A percentile compares a stretch with the other conserved stretches of the same genome.
These are phyloP conservation scores for Arthrobotrys conoides DNA, from an alignment of 2,329 filamentous ascomycete species.

Conservation along the genomic window DNA sequence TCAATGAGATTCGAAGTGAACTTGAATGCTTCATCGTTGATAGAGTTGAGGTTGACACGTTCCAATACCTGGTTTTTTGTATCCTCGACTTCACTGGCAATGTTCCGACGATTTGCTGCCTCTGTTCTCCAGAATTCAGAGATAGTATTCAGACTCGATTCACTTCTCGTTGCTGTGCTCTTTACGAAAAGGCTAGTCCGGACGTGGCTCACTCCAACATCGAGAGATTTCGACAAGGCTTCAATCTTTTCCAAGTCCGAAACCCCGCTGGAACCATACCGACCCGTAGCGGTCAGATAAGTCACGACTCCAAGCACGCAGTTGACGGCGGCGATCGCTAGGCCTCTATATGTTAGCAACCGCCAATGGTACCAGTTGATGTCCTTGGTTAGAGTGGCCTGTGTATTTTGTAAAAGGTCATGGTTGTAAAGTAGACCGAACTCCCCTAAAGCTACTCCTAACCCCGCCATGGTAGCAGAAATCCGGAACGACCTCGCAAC, in stretches of 20 bases:
- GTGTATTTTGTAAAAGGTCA: slow-evolving; percentile 67
- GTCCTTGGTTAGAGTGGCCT: slow-evolving; percentile 75
- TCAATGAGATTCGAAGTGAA: slow-evolving; percentile 49
- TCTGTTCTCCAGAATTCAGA: slow-evolving; percentile 48
- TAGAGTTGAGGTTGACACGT: slow-evolving; percentile 41
- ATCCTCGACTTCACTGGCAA: slow-evolving; percentile 25
- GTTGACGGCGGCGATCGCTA: slow-evolving; percentile 78
- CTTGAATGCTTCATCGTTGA: slow-evolving; percentile 55
- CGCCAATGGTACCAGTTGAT: slow-evolving; percentile 81
- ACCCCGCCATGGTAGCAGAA: slow-evolving; percentile 76
- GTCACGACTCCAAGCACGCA: slow-evolving; percentile 75
- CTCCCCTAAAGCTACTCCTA: slow-evolving; percentile 75
- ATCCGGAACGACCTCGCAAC: slow-evolving; percentile 79
- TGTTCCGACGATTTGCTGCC: slow-evolving; percentile 24
- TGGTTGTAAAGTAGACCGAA: slow-evolving; percentile 77
- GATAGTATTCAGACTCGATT: slow-evolving; percentile 9
- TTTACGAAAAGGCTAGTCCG: slow-evolving; percentile 48
- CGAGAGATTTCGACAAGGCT: slow-evolving; percentile 69
- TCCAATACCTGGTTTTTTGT: slow-evolving; percentile 44
- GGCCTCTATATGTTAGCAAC: slow-evolving; percentile 74
- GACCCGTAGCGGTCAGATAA: slow-evolving; percentile 80
- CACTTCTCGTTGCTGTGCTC: slow-evolving; percentile 41
- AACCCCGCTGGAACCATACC: slow-evolving; percentile 79
- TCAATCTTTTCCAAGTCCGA: slow-evolving; percentile 73
- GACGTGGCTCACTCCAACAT: slow-evolving; percentile 34